Evolutionary conservation across 768 basidiomycete genomes (phyloP).

Genomic region (Podaxis mareebaensis): DNA sequence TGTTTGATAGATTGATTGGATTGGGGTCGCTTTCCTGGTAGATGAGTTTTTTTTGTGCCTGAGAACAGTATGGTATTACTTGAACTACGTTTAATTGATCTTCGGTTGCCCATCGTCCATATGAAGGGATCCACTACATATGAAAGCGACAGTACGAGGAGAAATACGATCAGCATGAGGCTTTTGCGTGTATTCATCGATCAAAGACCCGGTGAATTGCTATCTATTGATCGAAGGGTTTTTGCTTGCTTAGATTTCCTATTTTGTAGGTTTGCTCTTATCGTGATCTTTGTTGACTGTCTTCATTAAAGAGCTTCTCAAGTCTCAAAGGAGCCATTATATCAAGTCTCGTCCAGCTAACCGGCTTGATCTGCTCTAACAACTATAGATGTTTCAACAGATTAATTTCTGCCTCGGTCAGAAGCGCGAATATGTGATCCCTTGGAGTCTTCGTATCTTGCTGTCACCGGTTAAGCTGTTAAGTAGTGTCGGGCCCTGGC

Average conservation of each 20-base stretch:
- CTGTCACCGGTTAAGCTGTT: too few relatives aligned
- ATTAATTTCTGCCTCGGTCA: too few relatives aligned
- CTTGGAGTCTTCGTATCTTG: background rate
- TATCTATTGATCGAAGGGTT: background rate
- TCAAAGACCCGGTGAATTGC: too few relatives aligned
- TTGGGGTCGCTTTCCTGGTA: background rate
- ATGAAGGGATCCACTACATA: background rate
- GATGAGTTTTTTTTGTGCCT: background rate
- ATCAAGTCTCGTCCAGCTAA: background rate
- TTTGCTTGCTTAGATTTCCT: background rate
- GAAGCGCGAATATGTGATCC: too few relatives aligned
- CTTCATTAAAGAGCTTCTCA: background rate
- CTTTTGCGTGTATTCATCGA: too few relatives aligned
- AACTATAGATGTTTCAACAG: too few relatives aligned
- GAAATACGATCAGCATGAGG: too few relatives aligned
- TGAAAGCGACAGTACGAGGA: too few relatives aligned
- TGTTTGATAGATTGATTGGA: background rate
- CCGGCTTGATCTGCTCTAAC: too few relatives aligned
- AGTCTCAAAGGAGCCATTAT: background rate
- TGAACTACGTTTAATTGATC: background rate
- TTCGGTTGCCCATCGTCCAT: background rate
- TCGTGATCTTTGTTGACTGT: background rate
- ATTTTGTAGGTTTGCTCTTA: background rate
- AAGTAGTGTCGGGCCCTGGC: too few relatives aligned
- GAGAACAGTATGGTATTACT: background rate